Evolutionary conservation across 2,329 filamentous ascomycete genomes (phyloP).

Genomic region (Curvularia sp.): DNA sequence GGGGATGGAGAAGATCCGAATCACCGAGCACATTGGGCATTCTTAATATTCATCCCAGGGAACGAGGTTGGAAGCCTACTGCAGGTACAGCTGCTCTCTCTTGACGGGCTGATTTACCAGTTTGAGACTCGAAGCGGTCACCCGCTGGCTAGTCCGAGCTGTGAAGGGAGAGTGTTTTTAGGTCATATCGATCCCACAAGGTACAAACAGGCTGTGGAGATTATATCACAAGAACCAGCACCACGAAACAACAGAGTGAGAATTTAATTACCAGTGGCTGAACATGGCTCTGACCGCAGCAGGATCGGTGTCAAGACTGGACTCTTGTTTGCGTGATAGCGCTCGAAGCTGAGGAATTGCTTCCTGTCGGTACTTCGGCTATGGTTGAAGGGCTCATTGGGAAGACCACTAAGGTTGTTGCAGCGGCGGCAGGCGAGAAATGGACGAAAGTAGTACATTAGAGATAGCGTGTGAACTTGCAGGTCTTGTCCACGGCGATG

Average conservation of each 20-base stretch:
- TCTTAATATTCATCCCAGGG: slow-evolving; percentile 1
- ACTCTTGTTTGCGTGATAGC: slow-evolving; percentile 10
- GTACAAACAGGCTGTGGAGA: slow-evolving; percentile 8
- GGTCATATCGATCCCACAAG: slow-evolving; percentile 1
- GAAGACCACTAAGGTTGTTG: slow-evolving; percentile 9
- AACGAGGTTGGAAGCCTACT: slow-evolving; percentile 3
- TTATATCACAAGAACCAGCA: slow-evolving; percentile 12
- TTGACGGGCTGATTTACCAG: slow-evolving; percentile 4
- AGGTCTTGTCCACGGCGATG: too few species aligned
- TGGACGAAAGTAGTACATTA: too few species aligned
- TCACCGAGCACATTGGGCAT: slow-evolving; percentile 9
- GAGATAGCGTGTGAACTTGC: too few species aligned
- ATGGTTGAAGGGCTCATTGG: slow-evolving; percentile 6
- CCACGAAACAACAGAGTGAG: slow-evolving; percentile 8
- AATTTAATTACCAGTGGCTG: background rate
- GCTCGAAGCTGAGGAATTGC: slow-evolving; percentile 14
- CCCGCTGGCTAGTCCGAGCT: slow-evolving; percentile 4
- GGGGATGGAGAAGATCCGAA: slow-evolving; percentile 13
- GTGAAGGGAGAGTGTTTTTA: slow-evolving; percentile 11
- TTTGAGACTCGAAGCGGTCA: slow-evolving; percentile 5
- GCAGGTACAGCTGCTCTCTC: slow-evolving; percentile 6
- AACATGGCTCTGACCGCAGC: background rate
- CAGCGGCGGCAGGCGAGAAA: background rate
- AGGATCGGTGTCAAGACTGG: slow-evolving; percentile 16
- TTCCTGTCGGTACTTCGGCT: slow-evolving; percentile 1